Conservation (phyloP, 805 yeast genomes). For the Sungouiella thailandica region DNA sequence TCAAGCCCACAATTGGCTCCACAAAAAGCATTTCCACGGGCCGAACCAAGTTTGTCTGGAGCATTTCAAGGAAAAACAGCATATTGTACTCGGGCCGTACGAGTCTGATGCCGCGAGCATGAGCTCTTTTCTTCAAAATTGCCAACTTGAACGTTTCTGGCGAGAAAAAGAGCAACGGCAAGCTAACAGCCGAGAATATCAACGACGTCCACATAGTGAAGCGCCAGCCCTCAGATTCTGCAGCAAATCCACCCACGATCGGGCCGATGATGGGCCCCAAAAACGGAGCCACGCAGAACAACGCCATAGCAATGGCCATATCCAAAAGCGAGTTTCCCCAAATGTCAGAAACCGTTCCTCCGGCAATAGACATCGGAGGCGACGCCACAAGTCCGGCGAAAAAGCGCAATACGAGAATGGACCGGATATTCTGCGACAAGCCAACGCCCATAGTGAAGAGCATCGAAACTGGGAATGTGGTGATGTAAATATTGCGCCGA, state of each 20-base stretch:
- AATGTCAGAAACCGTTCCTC: conserved; percentile 77
- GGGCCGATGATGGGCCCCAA: conserved; percentile 19
- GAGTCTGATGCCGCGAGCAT: conserved; percentile 41
- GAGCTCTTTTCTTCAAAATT: conserved; percentile 19
- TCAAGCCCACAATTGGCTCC: conserved; percentile 71
- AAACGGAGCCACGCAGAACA: conserved; percentile 47
- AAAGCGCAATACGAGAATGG: conserved; percentile 64
- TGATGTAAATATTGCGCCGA: conserved; percentile 14
- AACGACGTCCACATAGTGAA: conserved; percentile 18
- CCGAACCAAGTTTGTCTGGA: conserved; percentile 45
- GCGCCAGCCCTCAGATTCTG: conserved; percentile 39
- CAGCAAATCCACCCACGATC: conserved; percentile 24
- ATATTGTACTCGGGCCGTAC: too few relatives aligned
- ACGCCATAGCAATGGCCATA: conserved; percentile 67
- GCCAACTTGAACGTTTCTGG: conserved; percentile 17
- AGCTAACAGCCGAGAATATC: conserved; percentile 15
- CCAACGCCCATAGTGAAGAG: conserved; percentile 20
- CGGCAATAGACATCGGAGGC: conserved; percentile 80
- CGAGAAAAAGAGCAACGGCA: conserved; percentile 8
- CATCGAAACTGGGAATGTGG: conserved; percentile 15
- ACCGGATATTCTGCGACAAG: conserved; percentile 13
- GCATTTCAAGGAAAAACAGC: conserved; percentile 36
- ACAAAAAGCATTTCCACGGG: conserved; percentile 60
- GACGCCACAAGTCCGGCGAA: conserved; percentile 74
- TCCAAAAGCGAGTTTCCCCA: conserved; percentile 54